Evolutionary conservation across 441 rosid genomes (phyloP).

Genomic region (Corymbia citriodora): DNA sequence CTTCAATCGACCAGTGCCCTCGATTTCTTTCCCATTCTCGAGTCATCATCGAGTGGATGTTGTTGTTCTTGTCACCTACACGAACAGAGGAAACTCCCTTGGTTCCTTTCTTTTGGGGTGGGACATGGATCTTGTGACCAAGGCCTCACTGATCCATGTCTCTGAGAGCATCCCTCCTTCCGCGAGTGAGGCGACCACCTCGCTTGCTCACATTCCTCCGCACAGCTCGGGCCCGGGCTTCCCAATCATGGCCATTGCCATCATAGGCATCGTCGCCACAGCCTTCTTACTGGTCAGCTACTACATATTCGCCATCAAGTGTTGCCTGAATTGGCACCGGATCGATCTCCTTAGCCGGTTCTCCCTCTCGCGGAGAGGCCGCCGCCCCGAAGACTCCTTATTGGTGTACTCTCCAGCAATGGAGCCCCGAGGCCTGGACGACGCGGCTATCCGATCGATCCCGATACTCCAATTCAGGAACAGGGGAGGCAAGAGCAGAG

Average conservation of each 20-base stretch:
- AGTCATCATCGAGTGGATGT: neutral
- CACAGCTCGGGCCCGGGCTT: conserved; percentile 55
- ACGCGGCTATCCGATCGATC: conserved; percentile 72
- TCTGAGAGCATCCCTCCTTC: conserved; percentile 26
- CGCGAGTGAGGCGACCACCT: conserved; percentile 8
- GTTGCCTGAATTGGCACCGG: conserved; percentile 80
- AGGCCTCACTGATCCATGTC: conserved; percentile 10
- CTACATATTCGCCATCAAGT: conserved; percentile 73
- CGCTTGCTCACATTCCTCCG: conserved; percentile 16
- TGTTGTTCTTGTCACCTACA: neutral
- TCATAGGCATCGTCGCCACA: conserved; percentile 77
- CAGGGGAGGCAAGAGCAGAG: conserved; percentile 9
- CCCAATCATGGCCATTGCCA: conserved; percentile 67
- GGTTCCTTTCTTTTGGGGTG: neutral
- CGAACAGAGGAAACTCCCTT: neutral
- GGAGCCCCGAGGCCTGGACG: conserved; percentile 65
- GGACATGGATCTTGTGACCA: conserved; percentile 41
- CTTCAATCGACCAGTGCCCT: neutral
- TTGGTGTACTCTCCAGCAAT: conserved; percentile 35
- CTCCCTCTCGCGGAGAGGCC: conserved; percentile 44
- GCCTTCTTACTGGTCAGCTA: conserved; percentile 80
- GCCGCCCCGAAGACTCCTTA: conserved; percentile 34
- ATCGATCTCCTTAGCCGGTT: conserved; percentile 51
- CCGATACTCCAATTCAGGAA: conserved; percentile 69
- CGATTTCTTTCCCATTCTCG: neutral